Evolutionary conservation across 345 rosid species (phyloP), one percentile per base, ranked within the genome.

Genomic region (Bruguiera parviflora): DNA sequence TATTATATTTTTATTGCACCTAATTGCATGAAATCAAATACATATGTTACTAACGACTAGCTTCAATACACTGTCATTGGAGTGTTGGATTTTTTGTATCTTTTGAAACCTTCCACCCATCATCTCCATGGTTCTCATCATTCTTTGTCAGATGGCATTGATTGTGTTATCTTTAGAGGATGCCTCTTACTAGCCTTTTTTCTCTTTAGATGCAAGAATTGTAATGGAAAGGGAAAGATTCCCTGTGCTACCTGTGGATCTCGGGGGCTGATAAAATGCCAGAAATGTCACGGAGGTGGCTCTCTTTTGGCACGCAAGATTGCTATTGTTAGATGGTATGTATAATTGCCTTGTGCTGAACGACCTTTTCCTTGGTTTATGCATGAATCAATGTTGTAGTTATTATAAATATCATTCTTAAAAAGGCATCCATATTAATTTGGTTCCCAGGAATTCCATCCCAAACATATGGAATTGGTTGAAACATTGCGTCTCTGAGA

Each of bases 171-270:
- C 13, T 63, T 33, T 4, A 31, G 46, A 57, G 47, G 35, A 57
- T 57, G 2, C 24, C 15, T 61, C 61, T 35, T 60, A 20, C 19
- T 53, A 16, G 39, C 33, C 2, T 3, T 33, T 47, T 27, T 71
- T 27, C 66, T 65, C 65, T 68, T 61, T 80, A 92, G 97, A 75
- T 95, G 99, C 67, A 27, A 51, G 53, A 78, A 73, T 24, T 95
- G 99, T 75, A 73, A 72, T 33, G 97, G 99, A 27, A 86, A 92
- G 77, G 96, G 99, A 70, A 87, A 84, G 82, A 77, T 89, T 77
- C 91, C 91, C 20, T 92, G 99, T 65, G 79, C 84, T 8, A 85
- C 83, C 56, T 92, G 97, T 74, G 92, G 88, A 68, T 95, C 99
- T 72, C 88, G 84, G 60, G 97, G 99, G 65, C 75, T 89, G 18